phyloP scores from a whole-genome alignment of 176 grass and related monocot species.

The Avena eriantha region DNA sequence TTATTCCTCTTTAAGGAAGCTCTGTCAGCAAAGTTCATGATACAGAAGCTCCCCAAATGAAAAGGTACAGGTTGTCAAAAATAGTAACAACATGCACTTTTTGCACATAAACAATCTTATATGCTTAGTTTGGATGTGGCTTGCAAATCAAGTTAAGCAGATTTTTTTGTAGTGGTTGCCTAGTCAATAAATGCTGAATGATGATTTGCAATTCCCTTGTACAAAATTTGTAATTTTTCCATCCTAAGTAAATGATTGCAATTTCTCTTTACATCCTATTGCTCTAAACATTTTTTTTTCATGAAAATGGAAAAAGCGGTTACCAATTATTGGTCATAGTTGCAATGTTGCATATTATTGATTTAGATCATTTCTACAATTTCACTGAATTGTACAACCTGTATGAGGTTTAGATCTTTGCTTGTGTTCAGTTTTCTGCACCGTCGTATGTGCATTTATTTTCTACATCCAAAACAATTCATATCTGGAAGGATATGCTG shows the following conservation, averaged over 20 bases:
- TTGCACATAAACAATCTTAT: not conserved
- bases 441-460: not conserved
- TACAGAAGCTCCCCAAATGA: not conserved
- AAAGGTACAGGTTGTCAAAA: not conserved
- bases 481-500: not conserved
- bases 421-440: not conserved
- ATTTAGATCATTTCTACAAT: not conserved
- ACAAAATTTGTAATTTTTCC: not conserved
- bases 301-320: not conserved
- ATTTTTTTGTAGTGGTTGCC: not conserved
- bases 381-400: not conserved
- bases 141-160: not conserved
- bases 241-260: not conserved
- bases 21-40: conserved; percentile 20
- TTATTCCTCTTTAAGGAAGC: conserved; percentile 53
- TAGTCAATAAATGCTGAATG: not conserved
- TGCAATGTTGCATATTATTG: not conserved
- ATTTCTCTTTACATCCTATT: conserved; percentile 2
- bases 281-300: not conserved
- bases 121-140: not conserved
- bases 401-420: not conserved
- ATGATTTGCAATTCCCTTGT: not conserved
- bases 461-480: not conserved
- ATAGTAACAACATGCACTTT: not conserved
- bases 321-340: not conserved